Conservation (phyloP, 2,329 filamentous ascomycete genomes). For the Didymella keratinophila region DNA sequence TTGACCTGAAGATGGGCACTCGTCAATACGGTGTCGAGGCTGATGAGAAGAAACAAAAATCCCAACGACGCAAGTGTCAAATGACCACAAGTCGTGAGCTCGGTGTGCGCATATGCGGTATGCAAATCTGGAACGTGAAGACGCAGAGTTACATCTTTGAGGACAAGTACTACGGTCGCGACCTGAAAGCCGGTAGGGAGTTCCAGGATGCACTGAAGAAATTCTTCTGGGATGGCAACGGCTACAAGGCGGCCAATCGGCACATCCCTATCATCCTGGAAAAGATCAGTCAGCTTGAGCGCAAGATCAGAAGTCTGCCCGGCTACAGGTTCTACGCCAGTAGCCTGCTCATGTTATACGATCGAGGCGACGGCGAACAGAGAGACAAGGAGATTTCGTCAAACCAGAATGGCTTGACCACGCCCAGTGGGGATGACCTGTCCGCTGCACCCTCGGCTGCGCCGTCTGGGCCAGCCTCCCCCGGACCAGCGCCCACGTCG, state of each 20-base stretch:
- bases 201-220: conserved; percentile 88
- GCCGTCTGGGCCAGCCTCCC: conserved; percentile 39
- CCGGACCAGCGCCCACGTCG: conserved; percentile 23
- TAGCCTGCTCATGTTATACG: conserved; percentile 93
- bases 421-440: conserved; percentile 32
- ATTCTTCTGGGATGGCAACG: conserved; percentile 90
- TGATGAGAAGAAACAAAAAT: conserved; percentile 87
- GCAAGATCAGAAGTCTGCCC: conserved; percentile 78
- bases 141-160: conserved; percentile 90
- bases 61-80: conserved; percentile 91
- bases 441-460: conserved; percentile 23
- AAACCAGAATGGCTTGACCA: conserved; percentile 24
- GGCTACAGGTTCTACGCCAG: conserved; percentile 96
- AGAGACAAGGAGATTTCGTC: conserved; percentile 43
- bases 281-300: conserved; percentile 83
- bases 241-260: conserved; percentile 77
- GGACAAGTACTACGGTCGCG: conserved; percentile 96
- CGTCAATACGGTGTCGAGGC: conserved; percentile 96
- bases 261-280: conserved; percentile 89
- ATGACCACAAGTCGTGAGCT: conserved; percentile 90
- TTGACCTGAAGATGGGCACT: conserved; percentile 98
- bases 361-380: conserved; percentile 73
- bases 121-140: conserved; percentile 93
- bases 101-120: conserved; percentile 90
- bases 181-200: conserved; percentile 84